Percentiles rank a stretch among this genome's conserved stretches.
These are phyloP conservation scores for Phoenix dactylifera DNA, from an alignment of 176 grass and related monocot species.

Conservation along the genomic window DNA sequence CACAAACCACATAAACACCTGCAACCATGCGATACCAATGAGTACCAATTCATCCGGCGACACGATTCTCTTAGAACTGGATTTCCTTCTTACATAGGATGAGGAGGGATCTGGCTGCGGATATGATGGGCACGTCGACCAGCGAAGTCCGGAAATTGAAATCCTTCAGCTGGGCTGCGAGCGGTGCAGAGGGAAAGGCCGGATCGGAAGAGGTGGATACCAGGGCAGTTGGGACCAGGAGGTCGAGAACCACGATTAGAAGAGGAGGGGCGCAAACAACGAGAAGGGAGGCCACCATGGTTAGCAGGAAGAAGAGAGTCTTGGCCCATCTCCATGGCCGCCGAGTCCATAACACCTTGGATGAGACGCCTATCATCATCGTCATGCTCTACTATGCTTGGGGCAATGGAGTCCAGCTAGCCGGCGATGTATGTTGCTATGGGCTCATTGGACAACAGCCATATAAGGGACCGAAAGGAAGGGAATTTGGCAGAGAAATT, in stretches of 20 bases:
- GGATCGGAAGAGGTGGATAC: background rate
- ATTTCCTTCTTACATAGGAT: slow-evolving; percentile 18
- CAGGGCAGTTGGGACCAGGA: slow-evolving; percentile 4
- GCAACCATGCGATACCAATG: background rate
- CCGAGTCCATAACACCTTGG: slow-evolving; percentile 8
- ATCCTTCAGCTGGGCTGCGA: background rate
- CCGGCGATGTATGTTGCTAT: no score
- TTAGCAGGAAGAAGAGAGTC: slow-evolving; percentile 17
- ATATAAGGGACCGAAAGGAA: no score
- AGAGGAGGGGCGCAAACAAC: slow-evolving; percentile 17
- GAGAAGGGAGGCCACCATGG: slow-evolving; percentile 15
- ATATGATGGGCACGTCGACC: slow-evolving; percentile 11
- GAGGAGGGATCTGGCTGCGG: slow-evolving; percentile 5
- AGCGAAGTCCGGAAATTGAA: slow-evolving; percentile 15
- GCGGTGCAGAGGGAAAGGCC: background rate
- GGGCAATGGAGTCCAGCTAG: no score
- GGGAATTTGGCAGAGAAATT: no score
- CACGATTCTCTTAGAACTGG: background rate
- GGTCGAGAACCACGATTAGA: slow-evolving; percentile 4
- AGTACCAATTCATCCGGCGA: background rate
- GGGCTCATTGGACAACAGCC: no score
- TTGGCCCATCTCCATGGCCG: slow-evolving; percentile 16
- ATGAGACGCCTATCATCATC: background rate
- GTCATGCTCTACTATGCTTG: no score
- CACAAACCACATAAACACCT: slow-evolving; percentile 10